Conservation (phyloP, 257 asterid species). For the Osmanthus fragrans region DNA sequence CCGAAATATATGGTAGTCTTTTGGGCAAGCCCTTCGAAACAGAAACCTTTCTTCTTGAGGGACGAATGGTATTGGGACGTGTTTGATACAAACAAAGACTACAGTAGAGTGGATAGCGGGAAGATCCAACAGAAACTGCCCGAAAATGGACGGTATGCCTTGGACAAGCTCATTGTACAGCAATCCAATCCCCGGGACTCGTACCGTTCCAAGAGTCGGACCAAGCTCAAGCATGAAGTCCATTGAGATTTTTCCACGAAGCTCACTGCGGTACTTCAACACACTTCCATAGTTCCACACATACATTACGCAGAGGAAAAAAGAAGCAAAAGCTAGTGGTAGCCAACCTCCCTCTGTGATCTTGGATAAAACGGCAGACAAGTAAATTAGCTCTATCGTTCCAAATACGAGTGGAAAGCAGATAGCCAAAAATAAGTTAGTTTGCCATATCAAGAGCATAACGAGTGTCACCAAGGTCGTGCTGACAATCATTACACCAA, state of each 20-base stretch:
- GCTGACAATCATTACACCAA: conserved; percentile 92
- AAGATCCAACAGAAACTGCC: conserved; percentile 71
- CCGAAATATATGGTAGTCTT: conserved; percentile 89
- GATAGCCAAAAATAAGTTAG: conserved; percentile 62
- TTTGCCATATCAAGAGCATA: conserved; percentile 91
- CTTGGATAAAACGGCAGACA: conserved; percentile 84
- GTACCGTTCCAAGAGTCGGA: conserved; percentile 67
- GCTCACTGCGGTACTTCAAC: conserved; percentile 78
- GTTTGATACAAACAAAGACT: conserved; percentile 87
- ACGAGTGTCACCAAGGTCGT: conserved; percentile 84
- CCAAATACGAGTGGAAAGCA: conserved; percentile 75
- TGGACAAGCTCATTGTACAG: conserved; percentile 88
- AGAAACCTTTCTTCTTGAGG: conserved; percentile 88
- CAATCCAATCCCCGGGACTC: conserved; percentile 91
- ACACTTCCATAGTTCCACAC: conserved; percentile 94
- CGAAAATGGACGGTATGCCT: conserved; percentile 84
- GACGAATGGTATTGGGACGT: conserved; percentile 79
- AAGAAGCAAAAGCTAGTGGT: conserved; percentile 72
- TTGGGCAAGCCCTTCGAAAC: conserved; percentile 79
- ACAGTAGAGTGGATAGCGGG: conserved; percentile 89
- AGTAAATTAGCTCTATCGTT: conserved; percentile 64
- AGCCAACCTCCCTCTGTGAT: conserved; percentile 93
- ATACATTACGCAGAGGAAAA: conserved; percentile 83
- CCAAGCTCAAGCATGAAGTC: conserved; percentile 81
- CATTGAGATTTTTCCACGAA: conserved; percentile 71